phyloP scores from a whole-genome alignment of 805 yeast genomes.

The Saccharomyces eubayanus region DNA sequence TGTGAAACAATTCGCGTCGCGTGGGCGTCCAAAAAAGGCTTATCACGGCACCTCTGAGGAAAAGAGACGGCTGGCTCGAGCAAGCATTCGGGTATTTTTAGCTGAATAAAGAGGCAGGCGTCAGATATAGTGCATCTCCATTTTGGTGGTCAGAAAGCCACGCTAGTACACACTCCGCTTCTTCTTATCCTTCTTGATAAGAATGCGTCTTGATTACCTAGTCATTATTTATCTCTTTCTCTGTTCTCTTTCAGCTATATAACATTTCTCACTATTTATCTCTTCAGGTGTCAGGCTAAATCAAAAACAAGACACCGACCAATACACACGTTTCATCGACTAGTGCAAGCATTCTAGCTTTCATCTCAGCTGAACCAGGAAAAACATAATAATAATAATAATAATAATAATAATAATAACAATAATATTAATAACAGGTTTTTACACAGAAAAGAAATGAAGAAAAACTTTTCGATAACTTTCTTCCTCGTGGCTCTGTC shows the following conservation, averaged over 20 bases:
- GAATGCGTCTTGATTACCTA: neutral
- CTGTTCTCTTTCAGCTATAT: neutral
- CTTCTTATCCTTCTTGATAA: neutral
- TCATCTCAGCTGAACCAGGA: neutral
- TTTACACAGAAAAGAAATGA: neutral
- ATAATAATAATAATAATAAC: too few species aligned
- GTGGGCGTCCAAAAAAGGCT: neutral
- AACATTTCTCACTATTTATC: neutral
- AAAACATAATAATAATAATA: neutral
- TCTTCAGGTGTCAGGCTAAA: neutral
- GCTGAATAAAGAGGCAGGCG: neutral
- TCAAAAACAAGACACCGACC: neutral
- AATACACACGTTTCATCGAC: neutral
- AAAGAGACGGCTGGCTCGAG: neutral
- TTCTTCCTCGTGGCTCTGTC: constrained; percentile 38
- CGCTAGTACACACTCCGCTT: neutral
- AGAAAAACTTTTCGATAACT: constrained; percentile 10
- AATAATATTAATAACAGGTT: neutral
- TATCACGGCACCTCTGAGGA: neutral
- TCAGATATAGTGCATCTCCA: neutral
- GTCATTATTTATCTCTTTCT: neutral
- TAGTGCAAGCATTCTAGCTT: neutral
- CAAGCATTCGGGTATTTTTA: neutral
- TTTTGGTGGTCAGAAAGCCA: neutral
- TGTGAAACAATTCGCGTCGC: neutral